phyloP scores from a whole-genome alignment of 2,329 filamentous ascomycete genomes.

The Fusarium verticillioides region DNA sequence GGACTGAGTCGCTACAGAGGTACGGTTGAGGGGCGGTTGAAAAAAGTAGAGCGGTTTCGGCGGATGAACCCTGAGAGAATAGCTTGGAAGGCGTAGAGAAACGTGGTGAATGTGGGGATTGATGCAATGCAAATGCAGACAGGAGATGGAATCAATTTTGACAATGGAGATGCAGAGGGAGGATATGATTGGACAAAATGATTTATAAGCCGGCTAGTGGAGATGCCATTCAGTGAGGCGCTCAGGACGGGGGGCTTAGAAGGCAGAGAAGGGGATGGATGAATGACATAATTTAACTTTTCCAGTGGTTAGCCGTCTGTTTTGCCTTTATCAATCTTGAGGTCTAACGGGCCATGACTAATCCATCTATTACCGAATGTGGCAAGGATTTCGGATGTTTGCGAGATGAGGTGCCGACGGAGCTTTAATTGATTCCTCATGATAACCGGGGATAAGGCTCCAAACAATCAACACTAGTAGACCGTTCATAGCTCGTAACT shows the following conservation, averaged over 20 bases:
- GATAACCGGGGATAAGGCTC: conserved; percentile 14
- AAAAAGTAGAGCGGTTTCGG: conserved; percentile 34
- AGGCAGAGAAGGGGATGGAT: conserved; percentile 4
- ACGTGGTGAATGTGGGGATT: conserved; percentile 12
- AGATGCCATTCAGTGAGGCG: not conserved
- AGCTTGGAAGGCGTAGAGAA: not conserved
- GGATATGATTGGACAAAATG: conserved; percentile 24
- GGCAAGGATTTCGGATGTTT: not conserved
- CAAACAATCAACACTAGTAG: not conserved
- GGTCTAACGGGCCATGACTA: conserved; percentile 7
- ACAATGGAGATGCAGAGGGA: not conserved
- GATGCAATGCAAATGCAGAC: conserved; percentile 20
- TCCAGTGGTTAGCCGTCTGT: not conserved
- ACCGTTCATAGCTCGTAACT: not conserved
- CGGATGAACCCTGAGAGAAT: conserved; percentile 17
- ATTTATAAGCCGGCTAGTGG: conserved; percentile 26
- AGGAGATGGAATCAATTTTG: conserved; percentile 34
- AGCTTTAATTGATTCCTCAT: conserved; percentile 38
- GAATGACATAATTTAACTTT: conserved; percentile 4
- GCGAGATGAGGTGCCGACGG: not conserved
- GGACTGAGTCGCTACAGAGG: not conserved
- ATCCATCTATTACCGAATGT: not conserved
- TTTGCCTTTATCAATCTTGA: conserved; percentile 34
- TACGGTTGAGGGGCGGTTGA: conserved; percentile 21
- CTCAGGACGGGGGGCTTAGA: conserved; percentile 3